phyloP scores from a whole-genome alignment of 306 rosid genomes.

The Castanopsis chinensis region DNA sequence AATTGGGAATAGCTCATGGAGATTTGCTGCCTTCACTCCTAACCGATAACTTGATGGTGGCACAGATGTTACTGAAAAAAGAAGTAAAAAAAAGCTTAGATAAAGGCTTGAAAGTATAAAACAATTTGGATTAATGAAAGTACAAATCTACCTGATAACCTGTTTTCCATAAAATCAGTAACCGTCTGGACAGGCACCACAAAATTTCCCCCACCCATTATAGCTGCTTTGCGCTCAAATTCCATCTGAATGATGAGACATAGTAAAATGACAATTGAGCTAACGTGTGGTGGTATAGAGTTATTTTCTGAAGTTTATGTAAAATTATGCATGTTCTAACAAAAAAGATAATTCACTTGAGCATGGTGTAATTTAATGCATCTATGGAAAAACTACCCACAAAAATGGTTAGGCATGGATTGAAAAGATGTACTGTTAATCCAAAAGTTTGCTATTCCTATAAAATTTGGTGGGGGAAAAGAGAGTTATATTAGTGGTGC shows the following conservation, averaged over 20 bases:
- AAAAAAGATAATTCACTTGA: not conserved
- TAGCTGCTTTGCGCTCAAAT: constrained; percentile 78
- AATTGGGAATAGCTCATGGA: constrained; percentile 69
- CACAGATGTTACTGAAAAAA: constrained; percentile 56
- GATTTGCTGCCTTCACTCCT: constrained; percentile 88
- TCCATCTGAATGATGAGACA: constrained; percentile 54
- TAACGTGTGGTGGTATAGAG: not conserved
- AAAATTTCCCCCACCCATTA: constrained; percentile 89
- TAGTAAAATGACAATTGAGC: not conserved
- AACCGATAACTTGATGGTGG: constrained; percentile 93
- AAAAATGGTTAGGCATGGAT: not conserved
- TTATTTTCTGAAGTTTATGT: not conserved
- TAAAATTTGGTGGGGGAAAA: not conserved
- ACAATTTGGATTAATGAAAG: constrained; percentile 13
- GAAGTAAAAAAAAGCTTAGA: constrained; percentile 18
- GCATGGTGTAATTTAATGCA: not conserved
- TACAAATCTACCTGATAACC: constrained; percentile 56
- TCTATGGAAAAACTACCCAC: not conserved
- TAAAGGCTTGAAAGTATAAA: constrained; percentile 18
- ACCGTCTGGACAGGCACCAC: constrained; percentile 91
- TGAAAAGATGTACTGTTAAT: not conserved
- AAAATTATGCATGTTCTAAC: not conserved
- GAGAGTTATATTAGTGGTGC: not conserved
- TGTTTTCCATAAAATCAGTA: constrained; percentile 73
- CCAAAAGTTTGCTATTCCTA: not conserved